Conservation (phyloP, 768 basidiomycete genomes). For the Favolaschia claudopus region DNA sequence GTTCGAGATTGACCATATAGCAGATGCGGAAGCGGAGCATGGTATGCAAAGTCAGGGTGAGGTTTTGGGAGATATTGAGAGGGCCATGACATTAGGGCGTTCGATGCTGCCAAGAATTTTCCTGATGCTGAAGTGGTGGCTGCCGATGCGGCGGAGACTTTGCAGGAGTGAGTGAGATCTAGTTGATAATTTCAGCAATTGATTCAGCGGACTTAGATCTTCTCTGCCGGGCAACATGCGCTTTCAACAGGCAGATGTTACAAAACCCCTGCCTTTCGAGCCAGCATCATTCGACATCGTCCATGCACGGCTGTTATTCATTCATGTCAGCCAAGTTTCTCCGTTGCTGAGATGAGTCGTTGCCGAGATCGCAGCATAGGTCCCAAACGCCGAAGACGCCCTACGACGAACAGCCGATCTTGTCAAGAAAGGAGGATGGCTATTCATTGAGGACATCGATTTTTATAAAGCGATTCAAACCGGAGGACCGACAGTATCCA, state of each 20-base stretch:
- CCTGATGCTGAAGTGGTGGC: conserved; percentile 1
- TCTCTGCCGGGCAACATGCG: neutral
- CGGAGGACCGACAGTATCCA: neutral
- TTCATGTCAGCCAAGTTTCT: neutral
- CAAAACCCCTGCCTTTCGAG: neutral
- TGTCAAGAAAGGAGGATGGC: conserved; percentile 13
- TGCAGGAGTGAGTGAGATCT: neutral
- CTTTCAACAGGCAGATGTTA: neutral
- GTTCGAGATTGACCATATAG: too few species aligned
- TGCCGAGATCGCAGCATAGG: neutral
- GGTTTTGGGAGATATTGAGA: neutral
- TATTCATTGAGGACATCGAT: conserved; percentile 1
- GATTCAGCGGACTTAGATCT: neutral
- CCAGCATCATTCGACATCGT: neutral
- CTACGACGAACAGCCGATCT: neutral
- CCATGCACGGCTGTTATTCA: neutral
- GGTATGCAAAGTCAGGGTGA: neutral
- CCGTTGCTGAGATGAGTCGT: neutral
- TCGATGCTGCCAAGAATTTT: conserved; percentile 3
- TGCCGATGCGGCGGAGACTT: neutral
- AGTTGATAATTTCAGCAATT: neutral
- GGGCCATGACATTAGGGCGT: neutral
- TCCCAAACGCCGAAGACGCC: neutral
- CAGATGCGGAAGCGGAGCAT: conserved; percentile 10
- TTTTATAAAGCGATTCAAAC: neutral